A percentile compares a stretch with the other conserved stretches of the same genome.
These are phyloP conservation scores for Candida manassasensis DNA, from an alignment of 805 yeast species.

Conservation along the genomic window DNA sequence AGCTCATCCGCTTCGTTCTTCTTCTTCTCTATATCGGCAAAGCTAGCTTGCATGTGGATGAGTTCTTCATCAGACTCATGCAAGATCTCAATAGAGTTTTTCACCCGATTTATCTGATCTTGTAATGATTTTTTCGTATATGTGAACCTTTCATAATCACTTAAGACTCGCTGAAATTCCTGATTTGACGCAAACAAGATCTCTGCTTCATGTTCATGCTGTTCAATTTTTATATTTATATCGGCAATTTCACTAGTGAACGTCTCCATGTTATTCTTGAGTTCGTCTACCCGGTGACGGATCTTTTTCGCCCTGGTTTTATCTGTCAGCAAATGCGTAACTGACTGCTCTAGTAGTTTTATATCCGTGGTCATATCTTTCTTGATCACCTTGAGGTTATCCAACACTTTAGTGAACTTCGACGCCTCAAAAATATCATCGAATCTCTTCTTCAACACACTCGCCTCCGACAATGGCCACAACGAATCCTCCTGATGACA, in stretches of 20 bases:
- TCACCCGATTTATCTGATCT: slow-evolving; percentile 51
- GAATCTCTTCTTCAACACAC: slow-evolving; percentile 81
- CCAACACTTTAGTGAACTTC: slow-evolving; percentile 86
- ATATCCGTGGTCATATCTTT: slow-evolving; percentile 77
- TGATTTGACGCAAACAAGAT: slow-evolving; percentile 70
- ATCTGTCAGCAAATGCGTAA: slow-evolving; percentile 70
- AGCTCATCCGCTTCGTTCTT: slow-evolving; percentile 13
- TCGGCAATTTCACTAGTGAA: slow-evolving; percentile 44
- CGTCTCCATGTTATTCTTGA: slow-evolving; percentile 39
- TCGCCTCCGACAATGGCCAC: slow-evolving; percentile 95
- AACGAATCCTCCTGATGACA: slow-evolving; percentile 96
- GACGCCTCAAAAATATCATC: slow-evolving; percentile 96
- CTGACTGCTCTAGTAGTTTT: slow-evolving; percentile 71
- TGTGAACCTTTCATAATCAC: slow-evolving; percentile 54
- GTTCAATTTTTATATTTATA: slow-evolving; percentile 47
- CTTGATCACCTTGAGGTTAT: slow-evolving; percentile 65
- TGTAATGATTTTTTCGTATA: slow-evolving; percentile 41
- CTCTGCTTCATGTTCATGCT: slow-evolving; percentile 55
- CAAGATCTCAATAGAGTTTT: slow-evolving; percentile 42
- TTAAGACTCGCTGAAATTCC: slow-evolving; percentile 69
- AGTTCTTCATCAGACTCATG: slow-evolving; percentile 35
- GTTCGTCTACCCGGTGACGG: slow-evolving; percentile 39
- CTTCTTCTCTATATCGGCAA: slow-evolving; percentile 17
- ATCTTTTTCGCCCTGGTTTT: slow-evolving; percentile 65
- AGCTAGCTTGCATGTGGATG: slow-evolving; percentile 25